Base-by-base conservation (phyloP, 768 basidiomycete species). In the Hygrocybe coccinea region DNA sequence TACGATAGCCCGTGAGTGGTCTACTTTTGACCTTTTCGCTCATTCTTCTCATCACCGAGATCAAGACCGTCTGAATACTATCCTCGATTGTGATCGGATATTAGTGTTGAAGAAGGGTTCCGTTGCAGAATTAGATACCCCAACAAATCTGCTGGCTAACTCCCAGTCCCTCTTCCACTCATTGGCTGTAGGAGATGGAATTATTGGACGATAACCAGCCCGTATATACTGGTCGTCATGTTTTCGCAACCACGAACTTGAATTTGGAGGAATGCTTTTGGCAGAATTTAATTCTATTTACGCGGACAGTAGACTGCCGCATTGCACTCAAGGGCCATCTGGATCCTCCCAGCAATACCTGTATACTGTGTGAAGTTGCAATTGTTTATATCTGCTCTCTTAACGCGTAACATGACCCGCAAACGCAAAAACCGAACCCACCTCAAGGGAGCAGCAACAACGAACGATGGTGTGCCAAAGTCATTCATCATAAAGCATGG, bases 401-500 rank as follows among this genome's bases (percentile, higher is more conserved):
- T n/a, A n/a, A n/a, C n/a, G n/a, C n/a, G n/a, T n/a, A 56, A 57
- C 56, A 90, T 92, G 90, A 87, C 76, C 17, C 85, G 83, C 52
- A 79, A 76, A 76, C 82, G 87, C 59, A 92, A 92, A 69, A 85
- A 84, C 67, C 79, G 89, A 60, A 92, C 90, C 0, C 90, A 92
- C 73, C 74, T 89, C 67, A 91, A 90, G 63, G 81, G 79, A 11
- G 71, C 73, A 39, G 68, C 69, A 1, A 68, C 75, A 11, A 67
- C 69, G 11, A 70, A 73, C 15, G 65, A 71, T 1, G 74, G 69
- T 56, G 72, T 72, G 0, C 95, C 95, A 3, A 95, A 90, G 74
- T 94, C 93, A 0, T 98, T 99, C 65, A 89, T 99, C 56, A 90
- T 99, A 67, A 95, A 95, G 70, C 91, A 95, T 73, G 97, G 97